Conservation (phyloP, 1,284 basidiomycete genomes). For the Jaminaea rosea region DNA sequence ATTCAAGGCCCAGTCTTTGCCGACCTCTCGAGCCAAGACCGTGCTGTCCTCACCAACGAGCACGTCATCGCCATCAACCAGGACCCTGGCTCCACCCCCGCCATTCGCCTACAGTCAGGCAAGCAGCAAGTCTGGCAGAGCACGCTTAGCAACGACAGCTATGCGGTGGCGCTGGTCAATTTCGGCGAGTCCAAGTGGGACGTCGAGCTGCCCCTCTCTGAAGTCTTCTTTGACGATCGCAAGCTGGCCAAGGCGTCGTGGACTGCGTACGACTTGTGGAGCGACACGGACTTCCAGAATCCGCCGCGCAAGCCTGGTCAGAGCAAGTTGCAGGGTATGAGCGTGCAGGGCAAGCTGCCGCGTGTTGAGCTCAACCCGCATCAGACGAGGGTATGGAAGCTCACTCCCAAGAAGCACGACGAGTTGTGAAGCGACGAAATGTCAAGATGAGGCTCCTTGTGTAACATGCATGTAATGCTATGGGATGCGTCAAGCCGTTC, state of each 20-base stretch:
- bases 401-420: not conserved
- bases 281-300: not conserved
- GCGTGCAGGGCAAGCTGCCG: not conserved
- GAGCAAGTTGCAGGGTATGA: not conserved
- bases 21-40: conserved; percentile 14
- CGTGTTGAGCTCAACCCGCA: not conserved
- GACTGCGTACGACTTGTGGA: not conserved
- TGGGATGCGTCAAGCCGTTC: too few species aligned
- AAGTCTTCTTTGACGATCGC: not conserved
- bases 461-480: too few species aligned
- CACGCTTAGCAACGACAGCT: not conserved
- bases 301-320: not conserved
- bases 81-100: conserved; percentile 22
- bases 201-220: not conserved
- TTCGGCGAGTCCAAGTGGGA: not conserved
- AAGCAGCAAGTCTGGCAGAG: not conserved
- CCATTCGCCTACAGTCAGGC: conserved; percentile 16
- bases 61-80: conserved; percentile 34
- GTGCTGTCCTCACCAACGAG: conserved; percentile 34
- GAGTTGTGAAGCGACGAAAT: too few species aligned
- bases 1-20: conserved; percentile 43
- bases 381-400: not conserved
- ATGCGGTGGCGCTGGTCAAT: not conserved
- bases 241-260: not conserved
- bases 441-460: too few species aligned